Evolutionary conservation across 306 rosid genomes (phyloP), one percentile per base, ranked within the genome.

Genomic region (Lupinus albus): DNA sequence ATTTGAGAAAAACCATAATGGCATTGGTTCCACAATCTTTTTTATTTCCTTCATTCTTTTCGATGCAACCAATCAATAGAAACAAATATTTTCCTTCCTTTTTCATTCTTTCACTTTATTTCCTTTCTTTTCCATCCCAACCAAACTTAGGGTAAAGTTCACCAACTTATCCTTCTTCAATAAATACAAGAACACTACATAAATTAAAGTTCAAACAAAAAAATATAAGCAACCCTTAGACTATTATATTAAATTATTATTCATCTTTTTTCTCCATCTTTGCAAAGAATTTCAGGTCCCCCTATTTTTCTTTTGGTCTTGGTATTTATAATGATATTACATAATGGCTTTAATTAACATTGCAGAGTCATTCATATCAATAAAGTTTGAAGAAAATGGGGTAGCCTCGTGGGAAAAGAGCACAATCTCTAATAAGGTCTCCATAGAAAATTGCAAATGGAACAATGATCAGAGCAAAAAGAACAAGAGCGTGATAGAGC

Each of bases 361-460:
- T 70, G 80, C 76, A 85, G 99, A 94, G 25, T 91, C 99, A 11
- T 94, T 91, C 82, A 94, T 94, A 80, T 94, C 99, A 74, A 94
- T 94, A 78, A 86, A 88, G 83, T 94, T 94, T 68, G 96, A 81
- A 84, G 89, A 86, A 9, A 91, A 91, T 73, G 99, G 99, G 51
- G 84, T 74, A 64, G 95, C 87, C 41, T 88, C 96, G 11, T 94
- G 99, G 99, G 99, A 94, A 73, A 85, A 88, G 84, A 85, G 63
- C 71, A 80, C 64, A 6, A 84, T 66, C 30, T 81, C 91, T 17
- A 84, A 92, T 17, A 84, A 92, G 85, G 93, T 81, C 32, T 75
- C 88, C 49, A 68, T 87, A 72, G 89, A 89, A 61, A 80, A 82
- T 13, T 78, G 88, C 85, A 88, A 80, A 73, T 84, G 91, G 93